These are phyloP conservation scores for Miscanthus sacchariflorus DNA, from an alignment of 202 grass and related monocot species.

Conservation along the genomic window DNA sequence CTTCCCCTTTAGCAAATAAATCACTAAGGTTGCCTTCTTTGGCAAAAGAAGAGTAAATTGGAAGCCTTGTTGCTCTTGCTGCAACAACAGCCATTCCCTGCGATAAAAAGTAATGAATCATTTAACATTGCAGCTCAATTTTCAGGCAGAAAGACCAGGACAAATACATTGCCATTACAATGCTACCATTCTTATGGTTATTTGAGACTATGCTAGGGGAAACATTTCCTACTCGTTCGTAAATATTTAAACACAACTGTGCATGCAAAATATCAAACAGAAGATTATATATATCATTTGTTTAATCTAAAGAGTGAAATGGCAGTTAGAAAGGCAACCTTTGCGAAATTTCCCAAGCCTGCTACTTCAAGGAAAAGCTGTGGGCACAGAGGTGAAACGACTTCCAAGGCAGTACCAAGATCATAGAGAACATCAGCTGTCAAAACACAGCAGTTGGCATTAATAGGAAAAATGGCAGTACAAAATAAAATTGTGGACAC, in stretches of 20 bases:
- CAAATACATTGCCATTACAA: conserved; percentile 9
- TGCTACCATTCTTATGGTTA: neutral
- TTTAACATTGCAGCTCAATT: conserved; percentile 1
- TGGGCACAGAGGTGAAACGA: conserved; percentile 93
- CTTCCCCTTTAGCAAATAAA: conserved; percentile 97
- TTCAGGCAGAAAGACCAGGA: conserved; percentile 17
- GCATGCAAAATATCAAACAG: neutral
- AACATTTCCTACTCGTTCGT: neutral
- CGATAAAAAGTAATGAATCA: conserved; percentile 18
- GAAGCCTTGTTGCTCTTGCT: conserved; percentile 88
- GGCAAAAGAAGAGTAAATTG: conserved; percentile 96
- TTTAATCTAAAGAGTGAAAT: neutral
- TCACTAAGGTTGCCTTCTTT: conserved; percentile 99
- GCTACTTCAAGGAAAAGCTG: conserved; percentile 98
- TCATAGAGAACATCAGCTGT: conserved; percentile 98
- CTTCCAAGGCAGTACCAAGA: conserved; percentile 86
- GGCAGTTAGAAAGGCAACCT: conserved; percentile 56
- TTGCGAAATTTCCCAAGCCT: conserved; percentile 92
- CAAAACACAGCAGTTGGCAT: conserved; percentile 33
- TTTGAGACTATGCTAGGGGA: neutral
- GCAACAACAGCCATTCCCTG: conserved; percentile 96
- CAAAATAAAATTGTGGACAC: conserved; percentile 62
- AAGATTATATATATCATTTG: neutral
- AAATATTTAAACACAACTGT: neutral
- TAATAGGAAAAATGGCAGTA: conserved; percentile 21